Conservation (phyloP, 306 rosid genomes). For the Phaseolus lunatus region DNA sequence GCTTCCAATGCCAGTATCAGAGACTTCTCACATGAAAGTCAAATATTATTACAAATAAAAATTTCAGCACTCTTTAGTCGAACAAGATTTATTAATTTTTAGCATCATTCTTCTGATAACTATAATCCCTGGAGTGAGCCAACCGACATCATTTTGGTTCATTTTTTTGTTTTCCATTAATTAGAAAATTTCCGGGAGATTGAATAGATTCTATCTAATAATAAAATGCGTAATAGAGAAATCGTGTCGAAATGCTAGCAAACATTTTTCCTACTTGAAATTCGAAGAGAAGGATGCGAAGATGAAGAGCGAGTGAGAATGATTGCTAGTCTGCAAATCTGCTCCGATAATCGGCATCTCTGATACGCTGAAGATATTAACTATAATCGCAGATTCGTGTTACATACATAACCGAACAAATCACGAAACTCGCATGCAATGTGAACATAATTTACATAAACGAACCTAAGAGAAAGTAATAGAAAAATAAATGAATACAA, state of each 20-base stretch:
- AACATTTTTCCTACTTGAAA: constrained; percentile 58
- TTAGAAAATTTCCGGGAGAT: background rate
- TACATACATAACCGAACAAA: background rate
- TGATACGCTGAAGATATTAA: constrained; percentile 74
- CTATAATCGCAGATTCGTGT: constrained; percentile 46
- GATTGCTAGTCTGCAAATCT: constrained; percentile 71
- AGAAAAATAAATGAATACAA: background rate
- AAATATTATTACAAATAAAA: constrained; percentile 6
- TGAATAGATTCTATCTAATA: background rate
- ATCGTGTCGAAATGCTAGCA: background rate
- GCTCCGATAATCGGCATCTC: constrained; percentile 77
- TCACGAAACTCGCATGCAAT: constrained; percentile 50
- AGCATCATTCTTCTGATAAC: background rate
- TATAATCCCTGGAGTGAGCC: too few species aligned
- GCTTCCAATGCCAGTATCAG: constrained; percentile 90
- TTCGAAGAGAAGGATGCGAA: constrained; percentile 48
- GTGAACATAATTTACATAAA: background rate
- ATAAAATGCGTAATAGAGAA: background rate
- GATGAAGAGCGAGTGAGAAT: constrained; percentile 61
- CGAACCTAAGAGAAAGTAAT: background rate
- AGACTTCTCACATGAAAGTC: constrained; percentile 59
- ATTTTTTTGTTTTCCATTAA: background rate
- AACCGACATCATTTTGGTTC: background rate
- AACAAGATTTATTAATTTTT: background rate
- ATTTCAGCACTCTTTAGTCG: background rate